Evolutionary conservation across 495 filamentous ascomycete genomes (phyloP).

Genomic region (Penicillium cinerascens): DNA sequence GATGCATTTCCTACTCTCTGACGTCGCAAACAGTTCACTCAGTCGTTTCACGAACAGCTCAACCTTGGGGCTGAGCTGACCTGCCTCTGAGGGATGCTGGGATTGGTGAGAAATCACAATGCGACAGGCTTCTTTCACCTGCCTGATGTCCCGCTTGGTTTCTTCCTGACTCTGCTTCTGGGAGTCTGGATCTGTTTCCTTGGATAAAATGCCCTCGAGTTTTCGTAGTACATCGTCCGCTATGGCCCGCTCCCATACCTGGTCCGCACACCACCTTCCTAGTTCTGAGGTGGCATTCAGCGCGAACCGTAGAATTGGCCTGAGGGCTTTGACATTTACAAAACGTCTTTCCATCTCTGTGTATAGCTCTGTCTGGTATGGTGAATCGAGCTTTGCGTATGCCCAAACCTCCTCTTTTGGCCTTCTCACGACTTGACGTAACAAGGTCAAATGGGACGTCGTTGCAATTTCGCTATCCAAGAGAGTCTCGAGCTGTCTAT

Average conservation of each 20-base stretch:
- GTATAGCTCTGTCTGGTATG: constrained; percentile 64
- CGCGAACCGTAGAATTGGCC: constrained; percentile 56
- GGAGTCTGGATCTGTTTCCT: constrained; percentile 23
- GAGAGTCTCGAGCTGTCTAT: constrained; percentile 68
- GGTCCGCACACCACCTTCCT: constrained; percentile 84
- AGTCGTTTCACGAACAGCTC: constrained; percentile 57
- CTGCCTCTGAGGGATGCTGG: constrained; percentile 33
- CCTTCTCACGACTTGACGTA: constrained; percentile 55
- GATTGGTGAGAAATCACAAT: constrained; percentile 52
- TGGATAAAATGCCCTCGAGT: constrained; percentile 56
- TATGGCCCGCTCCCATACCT: constrained; percentile 71
- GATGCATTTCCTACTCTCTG: constrained; percentile 68
- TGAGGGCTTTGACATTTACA: constrained; percentile 55
- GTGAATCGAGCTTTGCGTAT: constrained; percentile 50
- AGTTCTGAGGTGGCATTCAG: constrained; percentile 62
- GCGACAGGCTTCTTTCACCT: constrained; percentile 57
- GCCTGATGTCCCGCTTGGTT: constrained; percentile 47
- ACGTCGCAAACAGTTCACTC: constrained; percentile 50
- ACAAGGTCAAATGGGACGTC: constrained; percentile 59
- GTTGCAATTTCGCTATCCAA: constrained; percentile 83
- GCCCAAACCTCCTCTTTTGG: constrained; percentile 58
- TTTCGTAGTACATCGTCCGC: constrained; percentile 61
- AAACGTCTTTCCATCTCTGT: constrained; percentile 52
- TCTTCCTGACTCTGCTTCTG: constrained; percentile 28
- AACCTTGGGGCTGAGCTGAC: constrained; percentile 70